Percentiles rank a stretch among this genome's conserved stretches.
These are phyloP conservation scores for Podaxis sp. DNA, from an alignment of 768 basidiomycete species.

Conservation along the genomic window DNA sequence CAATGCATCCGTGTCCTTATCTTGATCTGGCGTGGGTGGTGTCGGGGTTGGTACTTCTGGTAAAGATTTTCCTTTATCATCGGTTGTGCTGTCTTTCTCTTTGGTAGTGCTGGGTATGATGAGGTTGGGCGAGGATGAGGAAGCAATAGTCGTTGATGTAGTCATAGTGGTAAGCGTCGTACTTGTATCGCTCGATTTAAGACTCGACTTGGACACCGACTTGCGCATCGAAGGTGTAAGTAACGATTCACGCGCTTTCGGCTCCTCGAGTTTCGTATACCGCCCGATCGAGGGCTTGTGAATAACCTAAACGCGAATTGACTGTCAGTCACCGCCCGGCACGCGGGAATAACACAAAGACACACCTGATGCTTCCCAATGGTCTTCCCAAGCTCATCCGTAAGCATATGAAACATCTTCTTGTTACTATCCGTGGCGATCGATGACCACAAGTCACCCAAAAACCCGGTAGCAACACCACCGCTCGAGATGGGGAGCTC, in stretches of 20 bases:
- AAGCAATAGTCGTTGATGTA: slow-evolving; percentile 8
- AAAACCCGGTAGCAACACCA: slow-evolving; percentile 50
- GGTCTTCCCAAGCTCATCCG: slow-evolving; percentile 92
- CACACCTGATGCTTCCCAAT: slow-evolving; percentile 89
- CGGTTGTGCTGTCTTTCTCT: slow-evolving; percentile 34
- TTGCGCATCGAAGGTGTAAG: slow-evolving; percentile 70
- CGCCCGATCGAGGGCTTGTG: slow-evolving; percentile 86
- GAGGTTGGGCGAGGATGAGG: slow-evolving; percentile 27
- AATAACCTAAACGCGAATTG: slow-evolving; percentile 44
- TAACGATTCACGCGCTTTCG: slow-evolving; percentile 84
- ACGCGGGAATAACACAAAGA: not conserved
- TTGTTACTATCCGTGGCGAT: slow-evolving; percentile 92
- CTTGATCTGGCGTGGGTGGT: not conserved
- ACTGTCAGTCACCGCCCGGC: not conserved
- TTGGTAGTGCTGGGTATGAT: slow-evolving; percentile 25
- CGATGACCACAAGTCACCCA: slow-evolving; percentile 86
- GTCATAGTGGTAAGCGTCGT: not conserved
- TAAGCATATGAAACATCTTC: slow-evolving; percentile 90
- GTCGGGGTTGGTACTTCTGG: slow-evolving; percentile 25
- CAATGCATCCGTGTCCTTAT: slow-evolving; percentile 35
- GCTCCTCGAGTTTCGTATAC: slow-evolving; percentile 80
- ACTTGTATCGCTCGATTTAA: slow-evolving; percentile 23
- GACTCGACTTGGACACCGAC: slow-evolving; percentile 55
- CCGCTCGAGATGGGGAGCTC: slow-evolving; percentile 52
- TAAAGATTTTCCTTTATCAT: slow-evolving; percentile 28